These are phyloP conservation scores for Cryphonectria parasitica DNA, from an alignment of 2,329 filamentous ascomycete species.

Conservation along the genomic window DNA sequence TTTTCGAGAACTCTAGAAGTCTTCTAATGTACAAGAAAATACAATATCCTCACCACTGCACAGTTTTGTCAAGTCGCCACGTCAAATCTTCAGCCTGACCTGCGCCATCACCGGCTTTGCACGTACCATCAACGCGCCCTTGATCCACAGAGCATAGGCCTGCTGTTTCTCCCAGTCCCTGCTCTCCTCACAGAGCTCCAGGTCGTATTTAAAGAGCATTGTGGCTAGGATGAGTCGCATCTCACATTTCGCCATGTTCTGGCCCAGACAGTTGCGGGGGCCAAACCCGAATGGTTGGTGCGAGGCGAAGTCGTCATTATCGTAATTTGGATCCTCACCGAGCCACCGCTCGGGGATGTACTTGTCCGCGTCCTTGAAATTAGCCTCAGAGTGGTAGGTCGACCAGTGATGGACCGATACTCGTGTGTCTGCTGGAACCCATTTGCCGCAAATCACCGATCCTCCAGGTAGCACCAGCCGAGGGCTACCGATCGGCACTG, in stretches of 20 bases:
- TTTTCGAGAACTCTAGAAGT: not conserved
- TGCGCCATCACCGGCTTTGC: slow-evolving; percentile 12
- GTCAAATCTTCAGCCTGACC: slow-evolving; percentile 16
- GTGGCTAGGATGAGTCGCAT: slow-evolving; percentile 16
- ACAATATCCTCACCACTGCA: not conserved
- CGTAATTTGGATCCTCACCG: not conserved
- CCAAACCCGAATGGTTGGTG: slow-evolving; percentile 18
- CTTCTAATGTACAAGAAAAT: not conserved
- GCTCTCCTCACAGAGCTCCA: slow-evolving; percentile 16
- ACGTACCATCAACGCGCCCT: slow-evolving; percentile 6
- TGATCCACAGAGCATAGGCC: slow-evolving; percentile 18
- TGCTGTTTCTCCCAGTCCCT: slow-evolving; percentile 12
- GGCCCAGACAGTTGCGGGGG: slow-evolving; percentile 11
- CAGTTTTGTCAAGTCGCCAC: not conserved
- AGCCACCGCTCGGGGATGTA: slow-evolving; percentile 20
- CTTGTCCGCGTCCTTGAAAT: slow-evolving; percentile 14
- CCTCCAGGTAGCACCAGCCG: slow-evolving; percentile 35
- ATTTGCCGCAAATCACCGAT: slow-evolving; percentile 11
- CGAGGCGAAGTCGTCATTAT: not conserved
- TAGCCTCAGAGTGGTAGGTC: not conserved
- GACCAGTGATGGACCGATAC: slow-evolving; percentile 16
- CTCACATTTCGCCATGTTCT: slow-evolving; percentile 14
- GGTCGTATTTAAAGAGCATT: slow-evolving; percentile 13
- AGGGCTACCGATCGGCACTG: slow-evolving; percentile 32
- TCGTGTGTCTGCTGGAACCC: slow-evolving; percentile 13